These are phyloP conservation scores for Talaromyces sp. DNA, from an alignment of 2,329 filamentous ascomycete species.

Conservation along the genomic window DNA sequence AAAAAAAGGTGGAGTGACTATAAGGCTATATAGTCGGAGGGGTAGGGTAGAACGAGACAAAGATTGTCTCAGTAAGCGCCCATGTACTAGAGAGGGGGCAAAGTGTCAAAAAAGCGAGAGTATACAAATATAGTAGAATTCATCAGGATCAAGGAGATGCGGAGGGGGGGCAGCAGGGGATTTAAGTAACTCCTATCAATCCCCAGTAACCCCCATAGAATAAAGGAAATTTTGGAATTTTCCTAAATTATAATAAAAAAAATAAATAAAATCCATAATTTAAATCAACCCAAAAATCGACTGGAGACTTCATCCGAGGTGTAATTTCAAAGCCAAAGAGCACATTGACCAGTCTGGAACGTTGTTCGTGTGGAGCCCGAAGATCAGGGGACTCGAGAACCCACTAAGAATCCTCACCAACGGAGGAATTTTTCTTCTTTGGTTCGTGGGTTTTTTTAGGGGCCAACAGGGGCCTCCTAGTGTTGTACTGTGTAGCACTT, in stretches of 20 bases:
- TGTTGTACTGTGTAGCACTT: neutral
- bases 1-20: neutral
- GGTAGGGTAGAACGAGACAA: constrained; percentile 18
- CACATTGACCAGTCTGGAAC: neutral
- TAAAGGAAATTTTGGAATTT: neutral
- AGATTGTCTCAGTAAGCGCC: constrained; percentile 21
- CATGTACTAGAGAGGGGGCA: constrained; percentile 7
- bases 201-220: no score
- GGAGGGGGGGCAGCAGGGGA: no score
- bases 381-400: constrained; percentile 18
- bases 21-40: neutral
- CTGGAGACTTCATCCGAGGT: neutral
- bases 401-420: constrained; percentile 7
- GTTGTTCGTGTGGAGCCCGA: constrained; percentile 14
- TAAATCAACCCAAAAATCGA: no score
- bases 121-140: constrained; percentile 1
- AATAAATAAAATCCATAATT: no score
- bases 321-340: constrained; percentile 1
- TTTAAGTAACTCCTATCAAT: no score
- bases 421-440: constrained; percentile 1
- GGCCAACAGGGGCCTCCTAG: neutral
- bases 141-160: neutral
- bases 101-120: constrained; percentile 1
- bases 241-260: no score
- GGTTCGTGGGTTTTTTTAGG: neutral